Conservation (phyloP, 2,329 filamentous ascomycete species). For the Clonostachys rosea region DNA sequence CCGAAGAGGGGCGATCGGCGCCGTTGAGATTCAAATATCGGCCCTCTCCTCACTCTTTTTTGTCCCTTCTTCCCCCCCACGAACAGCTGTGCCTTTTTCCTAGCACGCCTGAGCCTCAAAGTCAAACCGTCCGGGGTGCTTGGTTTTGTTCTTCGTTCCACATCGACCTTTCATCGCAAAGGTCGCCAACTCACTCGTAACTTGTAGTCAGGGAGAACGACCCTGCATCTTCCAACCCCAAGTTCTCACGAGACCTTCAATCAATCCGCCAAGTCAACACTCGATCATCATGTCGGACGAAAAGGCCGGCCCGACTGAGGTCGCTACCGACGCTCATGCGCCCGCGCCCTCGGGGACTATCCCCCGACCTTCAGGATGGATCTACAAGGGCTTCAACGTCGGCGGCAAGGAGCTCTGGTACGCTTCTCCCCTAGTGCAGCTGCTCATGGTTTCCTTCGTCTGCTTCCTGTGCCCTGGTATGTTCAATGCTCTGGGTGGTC, state of each 20-base stretch:
- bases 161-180: too few relatives aligned
- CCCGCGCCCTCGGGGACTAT: not conserved
- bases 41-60: conserved; percentile 2
- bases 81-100: too few relatives aligned
- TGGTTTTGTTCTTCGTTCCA: too few relatives aligned
- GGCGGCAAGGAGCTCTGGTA: conserved; percentile 58
- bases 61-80: not conserved
- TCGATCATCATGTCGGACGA: conserved; percentile 15
- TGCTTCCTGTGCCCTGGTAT: conserved; percentile 65
- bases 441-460: conserved; percentile 57
- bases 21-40: not conserved
- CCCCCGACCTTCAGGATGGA: conserved; percentile 7
- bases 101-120: too few relatives aligned
- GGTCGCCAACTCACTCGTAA: too few relatives aligned
- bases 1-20: not conserved
- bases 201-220: too few relatives aligned
- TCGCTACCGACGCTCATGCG: conserved; percentile 2
- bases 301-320: conserved; percentile 9
- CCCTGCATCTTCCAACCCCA: not conserved
- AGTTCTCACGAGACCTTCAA: not conserved
- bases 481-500: conserved; percentile 60
- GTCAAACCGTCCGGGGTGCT: too few relatives aligned
- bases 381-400: conserved; percentile 36
- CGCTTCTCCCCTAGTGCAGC: conserved; percentile 68
- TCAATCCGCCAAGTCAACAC: not conserved